Conservation (phyloP, 768 basidiomycete genomes). For the Pleurotus eryngii region DNA sequence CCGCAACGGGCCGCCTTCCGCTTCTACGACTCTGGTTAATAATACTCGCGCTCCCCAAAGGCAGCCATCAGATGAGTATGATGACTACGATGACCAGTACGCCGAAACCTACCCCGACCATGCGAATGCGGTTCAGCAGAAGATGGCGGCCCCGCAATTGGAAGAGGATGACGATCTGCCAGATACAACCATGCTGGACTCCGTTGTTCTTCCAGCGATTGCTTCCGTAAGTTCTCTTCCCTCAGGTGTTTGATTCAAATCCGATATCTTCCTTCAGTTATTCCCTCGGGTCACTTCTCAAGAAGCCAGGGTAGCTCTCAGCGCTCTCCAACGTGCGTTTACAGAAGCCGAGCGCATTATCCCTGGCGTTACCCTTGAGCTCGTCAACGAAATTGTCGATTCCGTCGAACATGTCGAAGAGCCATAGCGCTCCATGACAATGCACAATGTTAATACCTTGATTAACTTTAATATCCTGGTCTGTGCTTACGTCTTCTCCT, state of each 20-base stretch:
- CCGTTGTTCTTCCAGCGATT: constrained; percentile 93
- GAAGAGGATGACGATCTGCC: constrained; percentile 58
- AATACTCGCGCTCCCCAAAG: constrained; percentile 30
- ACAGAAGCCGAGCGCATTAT: constrained; percentile 94
- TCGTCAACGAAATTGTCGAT: constrained; percentile 92
- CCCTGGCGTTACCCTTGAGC: constrained; percentile 89
- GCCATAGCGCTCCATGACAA: constrained; percentile 27
- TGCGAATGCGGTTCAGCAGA: constrained; percentile 44
- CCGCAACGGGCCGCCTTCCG: constrained; percentile 37
- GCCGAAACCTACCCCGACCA: constrained; percentile 45
- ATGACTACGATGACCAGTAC: constrained; percentile 61
- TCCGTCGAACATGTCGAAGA: constrained; percentile 90
- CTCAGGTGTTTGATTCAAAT: not conserved
- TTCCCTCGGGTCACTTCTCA: constrained; percentile 92
- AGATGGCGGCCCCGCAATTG: constrained; percentile 38
- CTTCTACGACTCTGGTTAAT: constrained; percentile 15
- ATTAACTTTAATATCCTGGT: constrained; percentile 6
- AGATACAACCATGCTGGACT: constrained; percentile 92
- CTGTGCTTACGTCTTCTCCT: constrained; percentile 5
- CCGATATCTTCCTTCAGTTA: constrained; percentile 49
- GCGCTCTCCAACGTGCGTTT: constrained; percentile 85
- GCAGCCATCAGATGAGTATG: constrained; percentile 61
- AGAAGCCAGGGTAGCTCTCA: constrained; percentile 84
- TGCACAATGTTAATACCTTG: not conserved
- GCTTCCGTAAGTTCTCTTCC: constrained; percentile 68